Conservation (phyloP, 768 basidiomycete species). For the Mrakia blollopis region DNA sequence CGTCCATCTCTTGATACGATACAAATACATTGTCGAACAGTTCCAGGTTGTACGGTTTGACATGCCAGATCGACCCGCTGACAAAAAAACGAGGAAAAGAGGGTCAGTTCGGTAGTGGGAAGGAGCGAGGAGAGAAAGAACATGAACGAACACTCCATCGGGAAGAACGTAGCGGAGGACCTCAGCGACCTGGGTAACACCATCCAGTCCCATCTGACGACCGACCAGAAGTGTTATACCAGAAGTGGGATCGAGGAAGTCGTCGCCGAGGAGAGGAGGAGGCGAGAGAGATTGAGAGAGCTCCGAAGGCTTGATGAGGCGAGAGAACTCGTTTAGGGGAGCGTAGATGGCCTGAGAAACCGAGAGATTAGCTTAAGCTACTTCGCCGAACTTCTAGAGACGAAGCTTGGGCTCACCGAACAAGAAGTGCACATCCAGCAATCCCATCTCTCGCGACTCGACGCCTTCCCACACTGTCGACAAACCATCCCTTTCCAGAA, state of each 20-base stretch:
- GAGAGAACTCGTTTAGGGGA: background rate
- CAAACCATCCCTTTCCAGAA: slow-evolving; percentile 4
- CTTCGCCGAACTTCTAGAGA: background rate
- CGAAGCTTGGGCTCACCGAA: background rate
- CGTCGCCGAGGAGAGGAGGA: background rate
- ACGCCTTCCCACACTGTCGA: background rate
- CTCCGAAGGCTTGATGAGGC: background rate
- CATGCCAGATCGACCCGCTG: background rate
- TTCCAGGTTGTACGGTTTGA: background rate
- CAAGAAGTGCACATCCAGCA: background rate
- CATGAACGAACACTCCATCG: background rate
- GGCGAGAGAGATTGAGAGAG: background rate
- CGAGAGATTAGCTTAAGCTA: background rate
- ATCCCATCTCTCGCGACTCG: background rate
- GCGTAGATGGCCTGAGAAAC: slow-evolving; percentile 2
- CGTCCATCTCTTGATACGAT: background rate
- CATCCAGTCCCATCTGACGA: background rate
- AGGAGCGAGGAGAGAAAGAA: background rate
- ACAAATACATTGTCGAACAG: background rate
- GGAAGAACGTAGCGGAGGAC: background rate
- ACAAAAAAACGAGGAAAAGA: background rate
- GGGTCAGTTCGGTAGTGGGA: background rate
- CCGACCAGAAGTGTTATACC: background rate
- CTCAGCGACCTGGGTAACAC: background rate
- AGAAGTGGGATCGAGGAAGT: background rate